Percentiles rank a stretch among this genome's conserved stretches.
phyloP scores from a whole-genome alignment of 1,284 basidiomycete genomes.

The Ustilago vetiveriae region DNA sequence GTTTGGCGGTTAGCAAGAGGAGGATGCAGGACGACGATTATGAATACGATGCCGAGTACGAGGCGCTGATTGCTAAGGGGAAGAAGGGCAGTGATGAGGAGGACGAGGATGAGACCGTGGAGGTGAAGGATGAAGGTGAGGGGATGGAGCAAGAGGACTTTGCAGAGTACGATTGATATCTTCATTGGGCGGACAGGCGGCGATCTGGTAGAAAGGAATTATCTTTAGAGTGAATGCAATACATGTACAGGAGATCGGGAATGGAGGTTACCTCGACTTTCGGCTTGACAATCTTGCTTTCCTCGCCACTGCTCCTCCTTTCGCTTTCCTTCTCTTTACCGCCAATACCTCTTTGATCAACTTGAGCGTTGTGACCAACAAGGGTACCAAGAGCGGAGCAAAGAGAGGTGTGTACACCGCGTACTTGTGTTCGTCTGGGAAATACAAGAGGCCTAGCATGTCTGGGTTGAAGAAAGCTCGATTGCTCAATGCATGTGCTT shows the following conservation, averaged over 20 bases:
- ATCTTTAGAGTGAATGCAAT: no score
- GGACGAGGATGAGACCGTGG: not conserved
- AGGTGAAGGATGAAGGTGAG: not conserved
- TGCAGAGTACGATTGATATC: slow-evolving; percentile 21
- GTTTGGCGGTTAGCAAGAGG: slow-evolving; percentile 23
- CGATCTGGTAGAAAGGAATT: no score
- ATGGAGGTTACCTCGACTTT: no score
- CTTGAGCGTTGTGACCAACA: slow-evolving; percentile 76
- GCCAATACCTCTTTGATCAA: slow-evolving; percentile 8
- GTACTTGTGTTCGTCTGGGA: slow-evolving; percentile 71
- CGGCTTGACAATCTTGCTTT: no score
- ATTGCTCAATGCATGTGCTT: slow-evolving; percentile 79
- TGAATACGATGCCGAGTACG: slow-evolving; percentile 44
- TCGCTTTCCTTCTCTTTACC: no score
- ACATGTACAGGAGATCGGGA: no score
- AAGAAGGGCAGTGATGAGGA: slow-evolving; percentile 13
- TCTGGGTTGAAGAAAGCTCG: slow-evolving; percentile 95
- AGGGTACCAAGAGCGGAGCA: slow-evolving; percentile 74
- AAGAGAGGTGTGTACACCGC: slow-evolving; percentile 67
- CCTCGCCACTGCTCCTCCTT: no score
- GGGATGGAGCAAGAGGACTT: slow-evolving; percentile 2
- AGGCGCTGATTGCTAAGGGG: slow-evolving; percentile 33
- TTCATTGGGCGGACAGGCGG: no score
- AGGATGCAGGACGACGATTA: slow-evolving; percentile 48
- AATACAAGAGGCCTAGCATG: slow-evolving; percentile 95